Evolutionary conservation across 2,329 filamentous ascomycete genomes (phyloP), one percentile per base, ranked within the genome.

Genomic region (Didymella exigua): DNA sequence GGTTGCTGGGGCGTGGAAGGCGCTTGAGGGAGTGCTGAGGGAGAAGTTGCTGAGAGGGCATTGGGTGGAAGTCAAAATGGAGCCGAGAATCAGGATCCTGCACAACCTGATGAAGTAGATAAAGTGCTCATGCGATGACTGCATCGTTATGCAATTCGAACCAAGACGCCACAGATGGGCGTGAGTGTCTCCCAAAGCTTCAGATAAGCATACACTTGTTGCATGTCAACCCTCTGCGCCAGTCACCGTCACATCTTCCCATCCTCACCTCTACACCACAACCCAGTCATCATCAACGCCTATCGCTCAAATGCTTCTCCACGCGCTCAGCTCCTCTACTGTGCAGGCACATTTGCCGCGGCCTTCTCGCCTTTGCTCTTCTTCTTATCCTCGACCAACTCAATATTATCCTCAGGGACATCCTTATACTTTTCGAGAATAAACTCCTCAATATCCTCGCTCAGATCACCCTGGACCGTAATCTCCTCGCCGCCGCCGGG

Each of bases 381-480:
- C 81, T 91, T 92, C 86, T 96, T 97, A 75, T 97, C 93, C 77
- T 98, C 93, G 37, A 98, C 85, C 70, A 93, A 79, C 78, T 98
- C 93, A 66, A 98, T 89, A 77, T 99, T 97, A 72, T 96, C 91
- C 79, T 96, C 91, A 2, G 93, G 93, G 66, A 99, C 89, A 61
- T 92, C 86, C 75, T 89, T 89, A 77, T 96, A 96, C 73, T 91
- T 90, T 72, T 97, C 92, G 61, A 90, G 74, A 71, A 99, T 78
- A 79, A 93, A 97, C 73, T 98, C 95, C 70, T 90, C 85, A 61
- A 99, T 88, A 78, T 99, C 95, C 68, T 95, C 90, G 75, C 92
- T 96, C 59, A 99, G 87, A 78, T 99, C 95, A 29, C 95, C 95
- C 78, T 99, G 95, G 18, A 99, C 91, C 4, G 96, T 96, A 73